Evolutionary conservation across 495 filamentous ascomycete species (phyloP), one percentile per base, ranked within the genome.

Genomic region (Cercophora newfieldiana): DNA sequence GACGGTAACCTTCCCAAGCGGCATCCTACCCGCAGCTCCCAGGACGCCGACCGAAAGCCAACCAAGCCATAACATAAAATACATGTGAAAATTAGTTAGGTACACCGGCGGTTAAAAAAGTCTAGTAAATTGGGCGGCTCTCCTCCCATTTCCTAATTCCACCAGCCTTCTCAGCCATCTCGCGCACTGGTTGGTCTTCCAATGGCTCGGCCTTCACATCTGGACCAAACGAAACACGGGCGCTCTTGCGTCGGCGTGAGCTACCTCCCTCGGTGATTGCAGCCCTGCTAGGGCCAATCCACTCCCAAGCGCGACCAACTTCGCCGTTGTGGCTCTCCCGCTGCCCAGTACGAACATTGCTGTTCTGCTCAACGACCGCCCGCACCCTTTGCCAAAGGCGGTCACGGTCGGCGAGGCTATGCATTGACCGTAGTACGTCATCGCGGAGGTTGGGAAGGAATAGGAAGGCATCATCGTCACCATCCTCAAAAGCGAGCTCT

Each of bases 301-400:
- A 99, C 74, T 97, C 94, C 95, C 95, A 99, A 19, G 91, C 89
- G 55, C 92, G 85, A 16, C 90, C 88, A 59, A 97, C 86, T 74
- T 99, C 95, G 19, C 95, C 95, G 67, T 85, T 90, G 56, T 88
- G 83, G 49, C 89, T 85, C 78, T 98, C 94, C 22, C 93, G 83
- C 64, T 95, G 90, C 25, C 90, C 88, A 0, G 91, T 90, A 33
- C 95, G 85, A 7, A 99, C 91, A 71, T 99, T 99, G 60, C 91
- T 88, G 71, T 99, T 99, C 71, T 86, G 87, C 80, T 98, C 96
- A 1, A 99, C 93, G 49, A 97, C 88, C 25, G 81, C 84, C 63
- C 85, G 83, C 31, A 99, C 95, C 33, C 86, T 86, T 57, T 86
- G 81, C 95, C 95, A 98, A 22, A 99, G 75, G 59, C 85, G 83